Conservation (phyloP, 352 stramenopile genomes). For the Pythium plurisporium region DNA sequence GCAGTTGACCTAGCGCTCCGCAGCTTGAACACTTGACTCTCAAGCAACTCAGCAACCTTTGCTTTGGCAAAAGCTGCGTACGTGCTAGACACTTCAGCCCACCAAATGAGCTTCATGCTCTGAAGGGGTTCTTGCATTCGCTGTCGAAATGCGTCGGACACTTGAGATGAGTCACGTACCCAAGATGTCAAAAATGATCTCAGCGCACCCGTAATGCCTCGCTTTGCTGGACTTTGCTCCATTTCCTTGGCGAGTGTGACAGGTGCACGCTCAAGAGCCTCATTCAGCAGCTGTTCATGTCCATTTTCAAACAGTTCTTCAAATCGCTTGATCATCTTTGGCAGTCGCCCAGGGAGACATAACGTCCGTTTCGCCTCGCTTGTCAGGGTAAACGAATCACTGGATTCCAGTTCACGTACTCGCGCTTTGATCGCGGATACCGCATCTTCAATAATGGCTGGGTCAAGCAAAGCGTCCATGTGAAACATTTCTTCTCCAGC, state of each 20-base stretch:
- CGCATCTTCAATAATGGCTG: neutral
- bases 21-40: neutral
- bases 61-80: neutral
- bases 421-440: neutral
- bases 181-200: neutral
- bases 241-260: neutral
- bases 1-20: neutral
- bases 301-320: conserved; percentile 1
- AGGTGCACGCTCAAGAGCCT: neutral
- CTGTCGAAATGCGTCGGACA: neutral
- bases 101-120: conserved; percentile 4
- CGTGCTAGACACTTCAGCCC: neutral
- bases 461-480: neutral
- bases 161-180: neutral
- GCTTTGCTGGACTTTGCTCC: neutral
- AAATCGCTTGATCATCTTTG: neutral
- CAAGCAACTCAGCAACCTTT: neutral
- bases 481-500: conserved; percentile 1
- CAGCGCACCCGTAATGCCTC: neutral
- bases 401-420: neutral
- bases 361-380: neutral
- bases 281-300: neutral
- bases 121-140: neutral
- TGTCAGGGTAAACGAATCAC: neutral
- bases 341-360: neutral